phyloP scores from a whole-genome alignment of 768 basidiomycete genomes.

The Hygrophoropsis aurantiaca region DNA sequence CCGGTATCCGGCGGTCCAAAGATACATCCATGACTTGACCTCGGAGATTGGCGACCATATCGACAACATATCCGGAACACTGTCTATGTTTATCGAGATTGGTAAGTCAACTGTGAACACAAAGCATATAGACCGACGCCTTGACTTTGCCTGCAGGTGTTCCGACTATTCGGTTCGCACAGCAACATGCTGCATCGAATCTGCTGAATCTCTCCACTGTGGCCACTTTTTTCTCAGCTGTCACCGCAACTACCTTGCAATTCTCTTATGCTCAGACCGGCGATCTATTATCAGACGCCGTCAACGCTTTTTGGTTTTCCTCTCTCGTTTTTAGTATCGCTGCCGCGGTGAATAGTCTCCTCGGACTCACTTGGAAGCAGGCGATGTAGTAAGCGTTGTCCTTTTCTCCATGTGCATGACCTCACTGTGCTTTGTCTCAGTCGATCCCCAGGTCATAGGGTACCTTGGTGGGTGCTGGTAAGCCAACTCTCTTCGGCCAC shows the following conservation, averaged over 20 bases:
- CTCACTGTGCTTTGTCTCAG: slow-evolving; percentile 29
- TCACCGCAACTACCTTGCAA: slow-evolving; percentile 51
- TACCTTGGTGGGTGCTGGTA: slow-evolving; percentile 56
- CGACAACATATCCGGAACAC: slow-evolving; percentile 49
- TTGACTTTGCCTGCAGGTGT: slow-evolving; percentile 36
- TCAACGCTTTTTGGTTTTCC: slow-evolving; percentile 56
- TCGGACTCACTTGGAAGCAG: slow-evolving; percentile 57
- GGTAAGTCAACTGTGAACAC: slow-evolving; percentile 26
- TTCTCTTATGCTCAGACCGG: slow-evolving; percentile 40
- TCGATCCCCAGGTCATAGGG: slow-evolving; percentile 54
- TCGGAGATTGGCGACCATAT: slow-evolving; percentile 54
- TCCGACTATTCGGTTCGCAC: slow-evolving; percentile 54
- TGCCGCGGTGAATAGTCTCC: slow-evolving; percentile 51
- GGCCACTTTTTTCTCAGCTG: slow-evolving; percentile 55
- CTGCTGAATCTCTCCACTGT: slow-evolving; percentile 52
- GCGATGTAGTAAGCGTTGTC: slow-evolving; percentile 49
- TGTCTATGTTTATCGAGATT: slow-evolving; percentile 53
- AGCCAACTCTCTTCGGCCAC: no score
- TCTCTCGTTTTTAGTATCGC: slow-evolving; percentile 55
- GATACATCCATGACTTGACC: slow-evolving; percentile 54
- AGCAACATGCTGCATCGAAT: slow-evolving; percentile 50
- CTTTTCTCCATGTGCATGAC: slow-evolving; percentile 5
- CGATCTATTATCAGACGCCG: slow-evolving; percentile 37
- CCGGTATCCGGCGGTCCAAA: slow-evolving; percentile 50
- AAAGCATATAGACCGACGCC: neutral